Evolutionary conservation across 108 stramenopile species (phyloP).

Genomic region (Skeletonema tropicum): DNA sequence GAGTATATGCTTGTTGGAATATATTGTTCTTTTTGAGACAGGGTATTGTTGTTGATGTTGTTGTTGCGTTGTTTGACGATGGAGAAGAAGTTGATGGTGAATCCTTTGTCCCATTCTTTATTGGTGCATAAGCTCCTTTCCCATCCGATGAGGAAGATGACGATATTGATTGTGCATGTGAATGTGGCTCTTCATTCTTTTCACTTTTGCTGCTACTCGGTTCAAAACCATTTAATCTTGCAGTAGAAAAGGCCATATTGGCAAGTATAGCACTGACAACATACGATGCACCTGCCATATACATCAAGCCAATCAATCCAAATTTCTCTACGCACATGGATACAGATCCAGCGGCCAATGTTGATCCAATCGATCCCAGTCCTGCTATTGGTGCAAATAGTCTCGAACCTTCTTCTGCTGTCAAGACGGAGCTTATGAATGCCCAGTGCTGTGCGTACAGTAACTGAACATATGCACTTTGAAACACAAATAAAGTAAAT

Average conservation of each 20-base stretch:
- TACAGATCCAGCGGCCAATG: slow-evolving; percentile 61
- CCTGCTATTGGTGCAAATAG: slow-evolving; percentile 84
- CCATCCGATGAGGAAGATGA: slow-evolving; percentile 8
- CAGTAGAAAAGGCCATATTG: slow-evolving; percentile 45
- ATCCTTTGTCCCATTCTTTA: not conserved
- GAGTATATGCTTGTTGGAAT: slow-evolving; percentile 42
- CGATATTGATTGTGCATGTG: not conserved
- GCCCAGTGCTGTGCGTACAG: slow-evolving; percentile 87
- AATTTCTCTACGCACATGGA: slow-evolving; percentile 37
- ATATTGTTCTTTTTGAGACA: slow-evolving; percentile 39
- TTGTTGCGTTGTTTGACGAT: not conserved
- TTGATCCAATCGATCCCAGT: slow-evolving; percentile 67
- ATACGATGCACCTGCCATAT: slow-evolving; percentile 53
- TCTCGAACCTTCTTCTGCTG: slow-evolving; percentile 68
- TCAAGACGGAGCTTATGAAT: slow-evolving; percentile 75
- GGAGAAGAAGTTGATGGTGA: not conserved
- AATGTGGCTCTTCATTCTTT: slow-evolving; percentile 11
- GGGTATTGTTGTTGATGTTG: not conserved
- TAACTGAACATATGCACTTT: slow-evolving; percentile 85
- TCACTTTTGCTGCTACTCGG: slow-evolving; percentile 42
- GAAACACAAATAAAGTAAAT: slow-evolving; percentile 72
- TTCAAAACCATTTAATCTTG: slow-evolving; percentile 62
- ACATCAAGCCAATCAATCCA: slow-evolving; percentile 65
- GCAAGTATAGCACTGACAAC: slow-evolving; percentile 49
- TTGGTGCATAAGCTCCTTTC: slow-evolving; percentile 10